Evolutionary conservation across 1,139 yeast species (phyloP).

Genomic region (Pichia sorboxylosa): DNA sequence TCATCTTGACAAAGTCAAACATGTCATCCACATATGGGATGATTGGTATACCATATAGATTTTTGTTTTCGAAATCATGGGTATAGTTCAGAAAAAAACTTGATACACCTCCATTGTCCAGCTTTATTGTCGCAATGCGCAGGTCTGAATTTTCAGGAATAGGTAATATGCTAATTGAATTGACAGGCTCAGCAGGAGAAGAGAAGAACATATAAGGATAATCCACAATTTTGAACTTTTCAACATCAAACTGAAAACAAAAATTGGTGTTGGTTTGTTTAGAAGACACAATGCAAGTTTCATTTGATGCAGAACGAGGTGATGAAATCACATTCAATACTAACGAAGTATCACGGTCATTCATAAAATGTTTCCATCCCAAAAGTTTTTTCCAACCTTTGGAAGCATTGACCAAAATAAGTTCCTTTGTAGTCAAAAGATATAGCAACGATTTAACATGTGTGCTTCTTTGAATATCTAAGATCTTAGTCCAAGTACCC

Average conservation of each 20-base stretch:
- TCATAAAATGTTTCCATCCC: slow-evolving; percentile 61
- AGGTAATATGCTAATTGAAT: background rate
- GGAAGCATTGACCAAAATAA: slow-evolving; percentile 35
- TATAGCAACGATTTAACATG: slow-evolving; percentile 24
- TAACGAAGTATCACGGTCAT: slow-evolving; percentile 45
- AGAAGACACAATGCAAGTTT: slow-evolving; percentile 25
- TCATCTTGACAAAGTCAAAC: too few species aligned
- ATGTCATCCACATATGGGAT: too few species aligned
- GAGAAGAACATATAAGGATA: slow-evolving; percentile 30
- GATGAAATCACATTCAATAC: slow-evolving; percentile 25
- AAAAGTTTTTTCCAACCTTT: slow-evolving; percentile 31
- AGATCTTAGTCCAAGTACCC: slow-evolving; percentile 44
- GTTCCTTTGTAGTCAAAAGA: slow-evolving; percentile 49
- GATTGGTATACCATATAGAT: slow-evolving; percentile 5
- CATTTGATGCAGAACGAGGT: slow-evolving; percentile 3
- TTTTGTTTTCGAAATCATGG: background rate
- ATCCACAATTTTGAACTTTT: slow-evolving; percentile 28
- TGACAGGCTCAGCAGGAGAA: slow-evolving; percentile 4
- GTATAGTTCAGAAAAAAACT: slow-evolving; percentile 3
- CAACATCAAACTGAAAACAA: slow-evolving; percentile 33
- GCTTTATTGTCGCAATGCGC: slow-evolving; percentile 11
- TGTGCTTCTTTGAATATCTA: slow-evolving; percentile 30
- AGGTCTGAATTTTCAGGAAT: background rate
- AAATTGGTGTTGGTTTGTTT: slow-evolving; percentile 31
- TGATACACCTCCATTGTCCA: slow-evolving; percentile 12